Percentiles rank a stretch among this genome's conserved stretches.
Evolutionary conservation across 1,284 basidiomycete species (phyloP).

Genomic region (Papiliotrema terrestris): DNA sequence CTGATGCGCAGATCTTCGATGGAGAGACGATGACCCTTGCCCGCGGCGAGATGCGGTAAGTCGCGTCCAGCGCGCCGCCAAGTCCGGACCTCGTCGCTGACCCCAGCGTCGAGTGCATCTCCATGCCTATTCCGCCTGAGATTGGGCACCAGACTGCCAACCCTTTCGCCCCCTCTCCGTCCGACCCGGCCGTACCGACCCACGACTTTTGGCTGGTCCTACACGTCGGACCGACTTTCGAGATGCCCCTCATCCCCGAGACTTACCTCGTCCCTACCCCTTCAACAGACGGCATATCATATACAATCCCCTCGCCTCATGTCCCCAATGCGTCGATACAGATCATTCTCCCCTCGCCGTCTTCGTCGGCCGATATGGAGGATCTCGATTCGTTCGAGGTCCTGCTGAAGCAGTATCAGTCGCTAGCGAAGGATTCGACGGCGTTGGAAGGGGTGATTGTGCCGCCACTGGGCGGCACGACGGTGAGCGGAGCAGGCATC

Average conservation of each 20-base stretch:
- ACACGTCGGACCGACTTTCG: slow-evolving; percentile 42
- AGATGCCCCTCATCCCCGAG: slow-evolving; percentile 40
- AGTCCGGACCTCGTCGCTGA: background rate
- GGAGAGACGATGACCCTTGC: slow-evolving; percentile 36
- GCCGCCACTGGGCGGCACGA: slow-evolving; percentile 9
- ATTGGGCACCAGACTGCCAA: slow-evolving; percentile 47
- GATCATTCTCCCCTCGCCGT: slow-evolving; percentile 50
- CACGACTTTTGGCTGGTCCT: slow-evolving; percentile 49
- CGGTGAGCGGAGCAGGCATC: too few species aligned
- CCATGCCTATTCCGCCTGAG: slow-evolving; percentile 42
- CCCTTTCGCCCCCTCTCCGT: slow-evolving; percentile 41
- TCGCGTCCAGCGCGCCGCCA: too few species aligned
- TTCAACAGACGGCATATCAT: slow-evolving; percentile 19
- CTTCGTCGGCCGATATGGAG: slow-evolving; percentile 51
- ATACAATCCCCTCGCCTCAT: slow-evolving; percentile 36
- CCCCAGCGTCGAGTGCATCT: slow-evolving; percentile 45
- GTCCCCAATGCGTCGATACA: slow-evolving; percentile 43
- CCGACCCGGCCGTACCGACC: slow-evolving; percentile 39
- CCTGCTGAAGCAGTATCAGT: slow-evolving; percentile 64
- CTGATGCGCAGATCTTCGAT: slow-evolving; percentile 30
- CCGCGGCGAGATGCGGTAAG: slow-evolving; percentile 40
- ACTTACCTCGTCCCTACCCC: slow-evolving; percentile 15
- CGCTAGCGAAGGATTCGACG: slow-evolving; percentile 29
- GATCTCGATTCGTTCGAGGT: slow-evolving; percentile 68
- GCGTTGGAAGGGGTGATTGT: slow-evolving; percentile 25